Evolutionary conservation across 108 stramenopile species (phyloP).

Genomic region (Cyclotella kingstonii): DNA sequence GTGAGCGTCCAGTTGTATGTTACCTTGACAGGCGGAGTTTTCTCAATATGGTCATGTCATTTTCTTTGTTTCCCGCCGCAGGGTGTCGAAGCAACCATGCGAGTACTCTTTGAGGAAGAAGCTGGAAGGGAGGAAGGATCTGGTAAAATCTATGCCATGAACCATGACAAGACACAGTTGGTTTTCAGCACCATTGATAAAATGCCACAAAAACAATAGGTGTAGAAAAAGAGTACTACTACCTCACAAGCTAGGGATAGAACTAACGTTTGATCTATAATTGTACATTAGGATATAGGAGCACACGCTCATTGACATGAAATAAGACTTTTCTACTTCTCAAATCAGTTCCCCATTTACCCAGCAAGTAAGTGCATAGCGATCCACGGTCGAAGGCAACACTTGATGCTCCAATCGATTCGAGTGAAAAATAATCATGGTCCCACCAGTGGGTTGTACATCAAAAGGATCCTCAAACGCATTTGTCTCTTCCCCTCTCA

Average conservation of each 20-base stretch:
- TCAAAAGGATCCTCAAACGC: not conserved
- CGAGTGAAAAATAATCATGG: slow-evolving; percentile 1
- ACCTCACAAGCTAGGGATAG: no score
- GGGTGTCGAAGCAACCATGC: slow-evolving; percentile 38
- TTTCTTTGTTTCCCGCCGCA: not conserved
- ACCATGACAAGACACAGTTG: slow-evolving; percentile 14
- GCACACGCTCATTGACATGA: no score
- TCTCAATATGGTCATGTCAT: no score
- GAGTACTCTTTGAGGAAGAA: slow-evolving; percentile 31
- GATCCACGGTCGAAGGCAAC: not conserved
- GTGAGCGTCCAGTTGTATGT: no score
- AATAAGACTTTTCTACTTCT: no score
- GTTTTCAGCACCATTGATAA: slow-evolving; percentile 31
- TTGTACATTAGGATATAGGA: no score
- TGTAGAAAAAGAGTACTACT: no score
- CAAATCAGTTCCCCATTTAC: not conserved
- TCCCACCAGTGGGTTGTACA: not conserved
- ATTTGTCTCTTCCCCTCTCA: not conserved
- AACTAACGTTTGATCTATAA: no score
- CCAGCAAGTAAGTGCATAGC: slow-evolving; percentile 1
- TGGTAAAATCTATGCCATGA: slow-evolving; percentile 40
- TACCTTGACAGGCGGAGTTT: not conserved
- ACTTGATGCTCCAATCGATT: slow-evolving; percentile 2
- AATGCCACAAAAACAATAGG: slow-evolving; percentile 28
- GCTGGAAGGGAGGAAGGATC: slow-evolving; percentile 15